Base-by-base conservation (phyloP, 164 flowering plant genomes). In the Santalum album region DNA sequence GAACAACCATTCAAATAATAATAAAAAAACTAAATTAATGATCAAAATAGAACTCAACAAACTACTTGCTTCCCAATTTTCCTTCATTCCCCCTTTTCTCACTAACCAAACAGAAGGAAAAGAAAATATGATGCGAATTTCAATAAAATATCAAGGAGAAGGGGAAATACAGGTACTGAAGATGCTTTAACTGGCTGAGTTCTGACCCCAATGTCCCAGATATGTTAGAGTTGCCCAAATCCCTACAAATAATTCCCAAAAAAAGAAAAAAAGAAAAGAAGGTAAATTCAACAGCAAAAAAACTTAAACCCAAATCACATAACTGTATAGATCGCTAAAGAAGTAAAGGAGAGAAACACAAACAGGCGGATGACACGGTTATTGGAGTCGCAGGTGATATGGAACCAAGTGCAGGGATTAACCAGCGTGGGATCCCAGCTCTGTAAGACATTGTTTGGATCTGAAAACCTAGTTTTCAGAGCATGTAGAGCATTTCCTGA, bases 361-460 rank as follows among this genome's bases (percentile, higher is more conserved):
- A 72, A 89, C 96, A 89, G 65, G 56, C 96, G 81, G 59, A 79
- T 72, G 51, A 89, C 95, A 72, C 69, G 84, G 60, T 78, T 81
- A 58, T 72, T 61, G 47, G 77, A 27, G 49, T 88, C 81, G 54
- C 90, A 88, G 39, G 89, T 88, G 57, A 88, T 83, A 75, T 88
- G 96, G 53, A 86, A 86, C 94, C 96, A 88, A 29, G 92, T 87
- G 67, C 96, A 87, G 55, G 96, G 87, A 62, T 86, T 82, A 43
- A 88, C 96, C 43, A 88, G 78, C n/a, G 90, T 78, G 1, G 94
- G 90, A 71, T 88, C 90, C 96, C 96, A 88, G 68, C 94, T 88
- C 71, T 83, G 87, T 26, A 88, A 61, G 58, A 86, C 90, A 63
- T 83, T 78, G 9, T 49, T 75, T 19, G 90, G 94, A 69, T 88